phyloP scores from a whole-genome alignment of 2,329 filamentous ascomycete species.

The Claviceps africana region DNA sequence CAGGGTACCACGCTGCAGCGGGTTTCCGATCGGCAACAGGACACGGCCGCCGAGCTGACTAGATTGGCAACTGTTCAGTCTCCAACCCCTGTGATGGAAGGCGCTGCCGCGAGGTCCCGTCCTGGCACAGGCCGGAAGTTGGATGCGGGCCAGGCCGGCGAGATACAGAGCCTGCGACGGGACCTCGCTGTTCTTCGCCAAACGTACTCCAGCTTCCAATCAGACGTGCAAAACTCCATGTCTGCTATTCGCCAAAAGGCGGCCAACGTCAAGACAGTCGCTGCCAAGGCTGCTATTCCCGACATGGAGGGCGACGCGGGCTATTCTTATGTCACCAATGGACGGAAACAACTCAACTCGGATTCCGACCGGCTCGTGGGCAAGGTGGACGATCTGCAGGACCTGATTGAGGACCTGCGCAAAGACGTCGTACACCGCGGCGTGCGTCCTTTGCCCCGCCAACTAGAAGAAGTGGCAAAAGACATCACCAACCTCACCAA shows the following conservation, averaged over 20 bases:
- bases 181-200: constrained; percentile 87
- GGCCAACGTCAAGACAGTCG: constrained; percentile 60
- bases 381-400: constrained; percentile 93
- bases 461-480: constrained; percentile 78
- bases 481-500: constrained; percentile 70
- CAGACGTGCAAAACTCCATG: constrained; percentile 83
- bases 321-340: constrained; percentile 68
- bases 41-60: constrained; percentile 77
- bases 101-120: constrained; percentile 21
- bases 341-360: constrained; percentile 72
- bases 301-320: constrained; percentile 65
- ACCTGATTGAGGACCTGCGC: constrained; percentile 87
- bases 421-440: constrained; percentile 93
- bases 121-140: constrained; percentile 27
- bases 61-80: constrained; percentile 35
- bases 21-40: constrained; percentile 81
- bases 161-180: constrained; percentile 69
- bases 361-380: constrained; percentile 85
- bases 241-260: constrained; percentile 69
- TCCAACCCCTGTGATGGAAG: constrained; percentile 25
- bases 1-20: constrained; percentile 71
- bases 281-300: constrained; percentile 56
- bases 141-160: constrained; percentile 51
- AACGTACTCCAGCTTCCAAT: constrained; percentile 82
- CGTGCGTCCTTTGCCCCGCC: constrained; percentile 77